A percentile compares a stretch with the other conserved stretches of the same genome.
phyloP scores from a whole-genome alignment of 2,329 filamentous ascomycete genomes.

The Fusarium duplospermum region DNA sequence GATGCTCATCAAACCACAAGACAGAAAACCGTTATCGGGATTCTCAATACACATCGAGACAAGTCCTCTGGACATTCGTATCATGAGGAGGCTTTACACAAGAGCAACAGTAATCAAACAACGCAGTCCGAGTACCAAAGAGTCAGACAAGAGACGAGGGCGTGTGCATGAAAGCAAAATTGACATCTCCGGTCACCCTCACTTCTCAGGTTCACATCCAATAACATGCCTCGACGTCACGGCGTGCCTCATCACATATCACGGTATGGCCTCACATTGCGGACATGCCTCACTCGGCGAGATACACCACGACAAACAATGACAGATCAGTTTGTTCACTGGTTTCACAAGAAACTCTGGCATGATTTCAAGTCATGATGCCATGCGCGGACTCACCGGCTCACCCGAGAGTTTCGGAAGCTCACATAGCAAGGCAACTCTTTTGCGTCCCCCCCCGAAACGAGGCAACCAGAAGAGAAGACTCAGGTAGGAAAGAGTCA shows the following conservation, averaged over 20 bases:
- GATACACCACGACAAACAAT: background rate
- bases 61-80: background rate
- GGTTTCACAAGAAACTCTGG: background rate
- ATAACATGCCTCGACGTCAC: background rate
- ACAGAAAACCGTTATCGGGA: background rate
- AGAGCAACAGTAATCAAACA: background rate
- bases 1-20: background rate
- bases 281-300: slow-evolving; percentile 1
- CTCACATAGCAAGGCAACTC: slow-evolving; percentile 12
- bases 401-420: background rate
- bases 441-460: background rate
- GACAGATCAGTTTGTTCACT: background rate
- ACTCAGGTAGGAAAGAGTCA: background rate
- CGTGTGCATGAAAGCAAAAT: background rate
- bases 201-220: background rate
- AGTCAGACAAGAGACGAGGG: background rate
- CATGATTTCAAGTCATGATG: slow-evolving; percentile 16
- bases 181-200: background rate
- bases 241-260: background rate
- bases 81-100: background rate
- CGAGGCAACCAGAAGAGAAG: background rate
- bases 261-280: background rate
- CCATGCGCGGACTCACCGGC: slow-evolving; percentile 9
- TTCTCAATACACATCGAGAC: background rate
- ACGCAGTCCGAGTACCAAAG: background rate